phyloP scores from a whole-genome alignment of 306 rosid genomes.

The Fagus sylvatica region DNA sequence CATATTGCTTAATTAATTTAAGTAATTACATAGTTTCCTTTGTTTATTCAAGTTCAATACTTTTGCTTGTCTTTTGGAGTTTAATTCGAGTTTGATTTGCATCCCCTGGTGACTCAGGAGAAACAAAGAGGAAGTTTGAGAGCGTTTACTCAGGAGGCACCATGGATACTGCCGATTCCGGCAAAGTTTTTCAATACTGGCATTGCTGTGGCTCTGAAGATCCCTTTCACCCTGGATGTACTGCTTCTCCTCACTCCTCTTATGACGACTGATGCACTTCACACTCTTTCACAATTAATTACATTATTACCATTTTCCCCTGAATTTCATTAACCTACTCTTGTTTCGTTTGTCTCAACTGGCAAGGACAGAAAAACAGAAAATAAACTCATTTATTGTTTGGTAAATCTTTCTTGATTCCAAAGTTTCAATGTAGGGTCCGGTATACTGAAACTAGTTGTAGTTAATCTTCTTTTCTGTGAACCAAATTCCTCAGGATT shows the following conservation, averaged over 20 bases:
- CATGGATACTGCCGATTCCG: conserved; percentile 77
- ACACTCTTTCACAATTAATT: conserved; percentile 20
- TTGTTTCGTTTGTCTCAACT: too few species aligned
- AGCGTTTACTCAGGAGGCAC: conserved; percentile 88
- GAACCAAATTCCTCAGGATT: too few species aligned
- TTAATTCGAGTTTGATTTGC: conserved; percentile 21
- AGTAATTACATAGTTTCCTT: too few species aligned
- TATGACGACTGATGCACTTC: conserved; percentile 59
- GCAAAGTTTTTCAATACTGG: conserved; percentile 89
- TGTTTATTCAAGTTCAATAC: background rate
- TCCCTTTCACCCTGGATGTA: conserved; percentile 83
- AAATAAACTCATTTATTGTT: too few species aligned
- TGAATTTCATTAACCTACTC: too few species aligned
- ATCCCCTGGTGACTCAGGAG: conserved; percentile 50
- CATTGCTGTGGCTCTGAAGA: conserved; percentile 97
- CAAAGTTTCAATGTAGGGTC: too few species aligned
- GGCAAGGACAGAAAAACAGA: too few species aligned
- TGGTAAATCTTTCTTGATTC: too few species aligned
- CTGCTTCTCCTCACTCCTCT: conserved; percentile 73
- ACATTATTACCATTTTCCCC: background rate
- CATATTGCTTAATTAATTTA: too few species aligned
- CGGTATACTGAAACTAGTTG: too few species aligned
- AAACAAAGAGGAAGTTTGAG: conserved; percentile 94
- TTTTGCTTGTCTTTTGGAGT: conserved; percentile 13
- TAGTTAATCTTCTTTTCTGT: too few species aligned